Percentiles rank a stretch among this genome's conserved stretches.
Conservation (phyloP, 257 asterid genomes). For the Ligustrum vulgare region DNA sequence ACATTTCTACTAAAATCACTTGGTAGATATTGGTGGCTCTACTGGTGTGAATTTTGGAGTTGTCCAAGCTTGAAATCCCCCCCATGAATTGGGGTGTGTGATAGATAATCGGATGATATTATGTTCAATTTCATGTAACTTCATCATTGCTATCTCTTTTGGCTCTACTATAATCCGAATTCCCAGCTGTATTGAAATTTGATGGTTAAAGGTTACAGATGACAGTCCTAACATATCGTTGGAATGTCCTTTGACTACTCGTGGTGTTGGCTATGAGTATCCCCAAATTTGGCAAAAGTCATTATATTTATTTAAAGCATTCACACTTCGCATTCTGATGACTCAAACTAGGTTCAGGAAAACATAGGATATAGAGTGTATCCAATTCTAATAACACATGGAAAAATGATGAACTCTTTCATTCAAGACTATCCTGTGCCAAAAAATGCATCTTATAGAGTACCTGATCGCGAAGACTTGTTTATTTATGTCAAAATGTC, state of each 20-base stretch:
- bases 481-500: neutral
- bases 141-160: neutral
- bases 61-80: constrained; percentile 5
- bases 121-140: constrained; percentile 3
- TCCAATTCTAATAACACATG: neutral
- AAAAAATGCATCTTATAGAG: neutral
- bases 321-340: neutral
- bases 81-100: constrained; percentile 2
- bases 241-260: neutral
- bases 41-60: neutral
- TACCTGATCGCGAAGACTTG: neutral
- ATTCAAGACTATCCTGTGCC: neutral
- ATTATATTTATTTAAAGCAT: neutral
- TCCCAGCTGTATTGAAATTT: neutral
- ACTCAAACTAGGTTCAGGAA: neutral
- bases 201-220: neutral
- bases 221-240: neutral
- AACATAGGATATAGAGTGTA: neutral
- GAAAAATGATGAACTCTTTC: neutral
- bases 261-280: neutral
- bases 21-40: constrained; percentile 5
- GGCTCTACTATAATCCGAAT: neutral
- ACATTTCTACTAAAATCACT: constrained; percentile 14
- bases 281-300: neutral
- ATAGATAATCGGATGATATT: neutral